Evolutionary conservation across 1,284 basidiomycete species (phyloP), one percentile per base, ranked within the genome.

Genomic region (Apiotrichum brassicae): DNA sequence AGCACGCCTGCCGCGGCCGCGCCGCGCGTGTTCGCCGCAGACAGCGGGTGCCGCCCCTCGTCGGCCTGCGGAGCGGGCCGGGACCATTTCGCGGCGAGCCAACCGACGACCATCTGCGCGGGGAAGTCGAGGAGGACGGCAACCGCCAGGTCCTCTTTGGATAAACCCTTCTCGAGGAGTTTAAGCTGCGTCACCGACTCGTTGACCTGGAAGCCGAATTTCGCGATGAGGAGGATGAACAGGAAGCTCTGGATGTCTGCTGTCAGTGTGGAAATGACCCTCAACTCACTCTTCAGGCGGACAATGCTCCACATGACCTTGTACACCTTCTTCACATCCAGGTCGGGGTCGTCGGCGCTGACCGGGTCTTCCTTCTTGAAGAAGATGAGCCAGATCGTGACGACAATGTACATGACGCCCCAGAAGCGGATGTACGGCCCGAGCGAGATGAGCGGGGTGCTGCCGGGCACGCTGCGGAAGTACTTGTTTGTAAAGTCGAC

Each of bases 41-140:
- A 57, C n/a, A 68, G 51, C 2, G 66, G 62, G 49, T 66, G 66
- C 22, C 53, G 54, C 34, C 44, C 43, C 42, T 53, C 54, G 35
- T 47, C 51, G 1, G 25, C 20, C 2, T 43, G 2, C 13, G 49
- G 48, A 4, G 52, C 33, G 0, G 68, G 67, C 48, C 81, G 77
- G 3, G 87, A 86, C 91, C 92, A 97, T 60, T 84, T 83, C 3
- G 91, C 95, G 0, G 93, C 91, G n/a, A 95, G 77, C 83, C 90
- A 98, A 12, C 94, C 94, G 32, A 91, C 92, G 50, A 90, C 70
- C 51, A 99, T 90, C 75, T 98, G 94, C 74, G 95, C 95, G 2
- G 95, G 95, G 61, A 98, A 98, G 72, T 98, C 95, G 62, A 98
- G 87, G 43, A 98, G 81, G 26, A 95, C 93, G 2, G 91, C 87